A percentile compares a stretch with the other conserved stretches of the same genome.
Evolutionary conservation across 768 basidiomycete genomes (phyloP).

Genomic region (Psilocybe azurescens): DNA sequence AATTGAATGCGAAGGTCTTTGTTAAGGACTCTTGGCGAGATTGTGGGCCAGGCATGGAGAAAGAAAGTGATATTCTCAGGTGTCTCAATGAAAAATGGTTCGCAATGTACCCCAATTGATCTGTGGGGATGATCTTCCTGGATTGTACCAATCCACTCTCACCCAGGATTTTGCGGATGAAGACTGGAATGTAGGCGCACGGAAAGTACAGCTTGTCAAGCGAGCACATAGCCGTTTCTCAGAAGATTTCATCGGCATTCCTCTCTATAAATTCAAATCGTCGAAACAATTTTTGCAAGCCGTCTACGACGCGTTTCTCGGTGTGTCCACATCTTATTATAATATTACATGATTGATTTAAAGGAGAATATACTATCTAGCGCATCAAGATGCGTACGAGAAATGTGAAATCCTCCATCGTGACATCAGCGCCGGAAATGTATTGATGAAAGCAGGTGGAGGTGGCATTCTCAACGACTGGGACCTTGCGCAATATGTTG

Average conservation of each 20-base stretch:
- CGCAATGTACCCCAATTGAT: slow-evolving; percentile 29
- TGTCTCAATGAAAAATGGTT: slow-evolving; percentile 24
- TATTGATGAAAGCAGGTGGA: slow-evolving; percentile 18
- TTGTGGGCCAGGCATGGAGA: slow-evolving; percentile 7
- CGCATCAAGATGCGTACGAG: slow-evolving; percentile 25
- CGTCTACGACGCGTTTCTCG: slow-evolving; percentile 27
- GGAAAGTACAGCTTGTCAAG: background rate
- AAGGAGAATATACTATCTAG: no score
- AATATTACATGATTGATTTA: no score
- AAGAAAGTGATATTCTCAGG: slow-evolving; percentile 27
- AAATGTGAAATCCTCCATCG: slow-evolving; percentile 26
- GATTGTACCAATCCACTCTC: slow-evolving; percentile 21
- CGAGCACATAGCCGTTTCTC: slow-evolving; percentile 28
- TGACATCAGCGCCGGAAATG: slow-evolving; percentile 32
- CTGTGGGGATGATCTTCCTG: slow-evolving; percentile 33
- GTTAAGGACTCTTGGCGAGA: slow-evolving; percentile 38
- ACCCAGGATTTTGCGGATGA: slow-evolving; percentile 12
- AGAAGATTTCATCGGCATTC: slow-evolving; percentile 21
- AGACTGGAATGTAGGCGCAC: slow-evolving; percentile 18
- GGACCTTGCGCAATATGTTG: slow-evolving; percentile 22
- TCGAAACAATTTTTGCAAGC: slow-evolving; percentile 26
- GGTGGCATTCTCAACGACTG: slow-evolving; percentile 31
- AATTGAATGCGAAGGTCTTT: slow-evolving; percentile 23
- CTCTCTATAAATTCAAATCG: slow-evolving; percentile 15
- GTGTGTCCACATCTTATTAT: slow-evolving; percentile 13